Evolutionary conservation across 257 asterid genomes (phyloP).

Genomic region (Apocynum venetum): DNA sequence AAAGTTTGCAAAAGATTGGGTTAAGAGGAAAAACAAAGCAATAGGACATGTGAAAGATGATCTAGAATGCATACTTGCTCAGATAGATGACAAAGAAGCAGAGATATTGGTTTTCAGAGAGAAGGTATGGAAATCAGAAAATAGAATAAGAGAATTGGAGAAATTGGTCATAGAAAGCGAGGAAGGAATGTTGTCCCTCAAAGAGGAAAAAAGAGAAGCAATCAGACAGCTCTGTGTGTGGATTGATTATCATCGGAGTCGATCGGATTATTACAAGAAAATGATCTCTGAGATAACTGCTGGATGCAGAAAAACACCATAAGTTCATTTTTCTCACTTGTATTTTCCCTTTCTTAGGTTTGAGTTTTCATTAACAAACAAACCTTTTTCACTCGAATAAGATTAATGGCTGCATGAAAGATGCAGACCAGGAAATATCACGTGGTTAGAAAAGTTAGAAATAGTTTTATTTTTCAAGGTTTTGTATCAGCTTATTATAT

Average conservation of each 20-base stretch:
- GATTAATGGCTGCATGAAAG: neutral
- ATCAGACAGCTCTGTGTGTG: slow-evolving; percentile 85
- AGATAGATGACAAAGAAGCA: slow-evolving; percentile 63
- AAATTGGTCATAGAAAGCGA: slow-evolving; percentile 50
- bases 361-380: slow-evolving; percentile 2
- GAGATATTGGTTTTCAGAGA: slow-evolving; percentile 60
- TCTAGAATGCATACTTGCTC: slow-evolving; percentile 42
- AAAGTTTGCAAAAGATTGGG: slow-evolving; percentile 64
- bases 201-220: slow-evolving; percentile 86
- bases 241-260: slow-evolving; percentile 80
- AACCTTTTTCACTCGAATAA: neutral
- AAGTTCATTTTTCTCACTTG: neutral
- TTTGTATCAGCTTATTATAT: neutral
- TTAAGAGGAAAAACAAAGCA: slow-evolving; percentile 53
- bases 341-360: neutral
- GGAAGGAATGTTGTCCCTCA: slow-evolving; percentile 51
- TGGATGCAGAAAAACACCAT: slow-evolving; percentile 13
- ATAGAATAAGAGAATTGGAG: slow-evolving; percentile 66
- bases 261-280: slow-evolving; percentile 66
- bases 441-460: neutral
- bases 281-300: slow-evolving; percentile 38
- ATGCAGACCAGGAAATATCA: neutral
- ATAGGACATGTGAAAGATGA: slow-evolving; percentile 40
- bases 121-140: slow-evolving; percentile 59
- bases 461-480: neutral